These are phyloP conservation scores for Ophiostoma ulmi DNA, from an alignment of 2,329 filamentous ascomycete genomes.

Conservation along the genomic window DNA sequence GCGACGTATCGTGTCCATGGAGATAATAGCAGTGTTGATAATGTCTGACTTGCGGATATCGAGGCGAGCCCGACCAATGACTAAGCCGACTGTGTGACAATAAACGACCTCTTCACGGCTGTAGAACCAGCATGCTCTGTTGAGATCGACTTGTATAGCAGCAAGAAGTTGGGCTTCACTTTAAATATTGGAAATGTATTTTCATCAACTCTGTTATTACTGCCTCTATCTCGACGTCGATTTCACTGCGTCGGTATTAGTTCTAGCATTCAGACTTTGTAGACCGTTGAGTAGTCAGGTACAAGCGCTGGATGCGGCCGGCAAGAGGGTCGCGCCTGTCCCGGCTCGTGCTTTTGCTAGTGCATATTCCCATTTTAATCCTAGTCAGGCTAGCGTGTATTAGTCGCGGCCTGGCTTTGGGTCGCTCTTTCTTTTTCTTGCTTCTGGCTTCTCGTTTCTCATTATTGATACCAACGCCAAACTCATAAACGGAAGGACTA, in stretches of 20 bases:
- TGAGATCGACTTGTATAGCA: too few relatives aligned
- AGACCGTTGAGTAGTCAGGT: not conserved
- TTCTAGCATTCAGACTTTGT: too few relatives aligned
- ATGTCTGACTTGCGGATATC: not conserved
- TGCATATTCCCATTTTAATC: not conserved
- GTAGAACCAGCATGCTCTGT: too few relatives aligned
- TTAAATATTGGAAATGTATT: too few relatives aligned
- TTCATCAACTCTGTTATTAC: too few relatives aligned
- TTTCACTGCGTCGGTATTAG: too few relatives aligned
- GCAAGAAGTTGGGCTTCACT: too few relatives aligned
- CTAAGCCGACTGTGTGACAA: not conserved
- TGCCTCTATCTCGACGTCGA: too few relatives aligned
- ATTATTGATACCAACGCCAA: too few relatives aligned
- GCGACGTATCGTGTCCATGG: not conserved
- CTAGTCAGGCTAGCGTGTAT: not conserved
- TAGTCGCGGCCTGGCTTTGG: not conserved
- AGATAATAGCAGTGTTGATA: not conserved
- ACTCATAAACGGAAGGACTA: not conserved
- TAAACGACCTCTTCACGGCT: too few relatives aligned
- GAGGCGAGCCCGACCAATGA: too few relatives aligned
- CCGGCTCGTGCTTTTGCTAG: not conserved
- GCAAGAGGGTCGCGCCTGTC: conserved; percentile 15
- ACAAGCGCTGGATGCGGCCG: conserved; percentile 11
- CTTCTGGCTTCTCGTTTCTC: too few relatives aligned
- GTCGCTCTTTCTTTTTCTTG: not conserved